A percentile compares a stretch with the other conserved stretches of the same genome.
Conservation (phyloP, 2,329 filamentous ascomycete species). For the Stemphylium vesicarium region DNA sequence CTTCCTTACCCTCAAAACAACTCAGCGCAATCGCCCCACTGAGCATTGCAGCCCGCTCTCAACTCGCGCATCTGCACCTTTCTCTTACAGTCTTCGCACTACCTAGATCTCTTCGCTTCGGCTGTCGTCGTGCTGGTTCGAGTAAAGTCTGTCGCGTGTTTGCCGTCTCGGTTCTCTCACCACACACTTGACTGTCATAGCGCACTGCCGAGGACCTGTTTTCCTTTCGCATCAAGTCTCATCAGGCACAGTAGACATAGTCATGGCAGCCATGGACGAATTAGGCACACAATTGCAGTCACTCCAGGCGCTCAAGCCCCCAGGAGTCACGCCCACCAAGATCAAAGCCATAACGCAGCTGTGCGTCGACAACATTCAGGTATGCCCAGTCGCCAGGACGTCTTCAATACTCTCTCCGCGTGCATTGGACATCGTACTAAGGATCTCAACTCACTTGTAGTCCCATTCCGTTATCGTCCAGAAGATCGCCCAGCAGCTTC, state of each 20-base stretch:
- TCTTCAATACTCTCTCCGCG: constrained; percentile 8
- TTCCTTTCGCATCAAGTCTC: constrained; percentile 30
- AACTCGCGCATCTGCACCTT: constrained; percentile 29
- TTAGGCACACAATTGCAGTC: constrained; percentile 89
- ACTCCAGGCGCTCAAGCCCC: constrained; percentile 89
- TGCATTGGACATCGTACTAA: constrained; percentile 33
- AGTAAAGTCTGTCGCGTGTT: constrained; percentile 33
- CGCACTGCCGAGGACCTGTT: constrained; percentile 14
- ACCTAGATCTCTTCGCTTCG: constrained; percentile 35
- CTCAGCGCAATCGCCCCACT: constrained; percentile 24
- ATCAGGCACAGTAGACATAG: constrained; percentile 37
- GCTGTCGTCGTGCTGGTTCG: constrained; percentile 33
- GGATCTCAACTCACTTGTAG: constrained; percentile 57
- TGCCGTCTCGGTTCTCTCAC: constrained; percentile 30
- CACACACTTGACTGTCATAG: constrained; percentile 13
- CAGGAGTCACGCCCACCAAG: constrained; percentile 91
- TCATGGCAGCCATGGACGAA: constrained; percentile 80
- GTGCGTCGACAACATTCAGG: constrained; percentile 67
- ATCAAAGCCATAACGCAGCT: constrained; percentile 86
- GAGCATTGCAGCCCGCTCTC: constrained; percentile 27
- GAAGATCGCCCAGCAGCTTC: constrained; percentile 97
- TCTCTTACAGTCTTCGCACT: constrained; percentile 32
- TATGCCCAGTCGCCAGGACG: constrained; percentile 30
- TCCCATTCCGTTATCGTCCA: constrained; percentile 94
- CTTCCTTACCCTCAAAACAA: constrained; percentile 30